Conservation (phyloP, 2,329 filamentous ascomycete species). For the Pyrenophora teres region DNA sequence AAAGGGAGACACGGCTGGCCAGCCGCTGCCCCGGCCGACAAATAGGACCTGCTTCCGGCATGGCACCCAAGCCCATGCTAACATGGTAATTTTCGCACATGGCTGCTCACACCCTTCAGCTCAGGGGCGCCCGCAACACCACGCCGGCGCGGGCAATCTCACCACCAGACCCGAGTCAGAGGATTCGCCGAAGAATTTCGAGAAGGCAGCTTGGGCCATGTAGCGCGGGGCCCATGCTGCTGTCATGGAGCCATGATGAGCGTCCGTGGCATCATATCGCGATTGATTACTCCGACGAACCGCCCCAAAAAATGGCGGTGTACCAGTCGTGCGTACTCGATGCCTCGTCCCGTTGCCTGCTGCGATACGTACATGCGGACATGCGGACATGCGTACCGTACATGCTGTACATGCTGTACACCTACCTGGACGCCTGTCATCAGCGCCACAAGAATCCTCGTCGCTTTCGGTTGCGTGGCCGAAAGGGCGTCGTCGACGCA, state of each 20-base stretch:
- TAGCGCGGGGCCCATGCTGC: slow-evolving; percentile 9
- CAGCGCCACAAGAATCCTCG: slow-evolving; percentile 67
- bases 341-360: too few relatives aligned
- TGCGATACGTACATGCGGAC: neutral
- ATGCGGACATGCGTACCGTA: slow-evolving; percentile 15
- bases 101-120: slow-evolving; percentile 8
- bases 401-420: too few relatives aligned
- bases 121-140: slow-evolving; percentile 30
- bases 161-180: slow-evolving; percentile 35
- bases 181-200: slow-evolving; percentile 31
- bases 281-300: slow-evolving; percentile 28
- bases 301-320: slow-evolving; percentile 42
- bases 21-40: slow-evolving; percentile 40
- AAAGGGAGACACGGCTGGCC: slow-evolving; percentile 30
- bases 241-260: slow-evolving; percentile 21
- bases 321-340: neutral
- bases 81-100: slow-evolving; percentile 9
- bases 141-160: slow-evolving; percentile 18
- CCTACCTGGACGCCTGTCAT: slow-evolving; percentile 27
- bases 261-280: slow-evolving; percentile 28
- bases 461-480: slow-evolving; percentile 61
- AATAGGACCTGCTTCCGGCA: slow-evolving; percentile 30
- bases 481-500: slow-evolving; percentile 25
- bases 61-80: neutral
- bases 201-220: slow-evolving; percentile 34